Conservation (phyloP, 2,329 filamentous ascomycete species). For the Trichoderma koningiopsis region DNA sequence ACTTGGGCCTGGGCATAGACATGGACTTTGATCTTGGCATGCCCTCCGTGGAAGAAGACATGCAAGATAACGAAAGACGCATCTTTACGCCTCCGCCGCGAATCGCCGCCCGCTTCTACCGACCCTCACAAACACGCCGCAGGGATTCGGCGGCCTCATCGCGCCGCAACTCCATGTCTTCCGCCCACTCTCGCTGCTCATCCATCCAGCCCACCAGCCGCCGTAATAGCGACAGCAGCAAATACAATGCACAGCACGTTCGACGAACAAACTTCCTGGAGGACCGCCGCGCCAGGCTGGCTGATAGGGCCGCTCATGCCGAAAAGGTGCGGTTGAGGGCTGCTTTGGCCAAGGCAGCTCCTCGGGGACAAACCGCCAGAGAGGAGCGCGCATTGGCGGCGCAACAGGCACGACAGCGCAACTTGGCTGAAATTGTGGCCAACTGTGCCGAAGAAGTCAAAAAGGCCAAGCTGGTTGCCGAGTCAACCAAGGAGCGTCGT, state of each 20-base stretch:
- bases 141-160: conserved; percentile 78
- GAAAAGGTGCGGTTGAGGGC: conserved; percentile 80
- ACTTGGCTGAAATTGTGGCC: conserved; percentile 78
- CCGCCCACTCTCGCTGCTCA: conserved; percentile 70
- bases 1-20: conserved; percentile 30
- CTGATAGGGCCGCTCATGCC: conserved; percentile 78
- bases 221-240: conserved; percentile 64
- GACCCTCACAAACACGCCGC: conserved; percentile 64
- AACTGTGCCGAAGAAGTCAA: conserved; percentile 82
- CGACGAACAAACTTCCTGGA: conserved; percentile 80
- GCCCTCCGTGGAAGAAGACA: conserved; percentile 43
- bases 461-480: conserved; percentile 79
- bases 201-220: conserved; percentile 54
- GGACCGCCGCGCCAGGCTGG: conserved; percentile 75
- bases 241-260: conserved; percentile 75
- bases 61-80: conserved; percentile 39
- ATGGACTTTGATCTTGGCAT: conserved; percentile 43
- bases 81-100: conserved; percentile 69
- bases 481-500: conserved; percentile 78
- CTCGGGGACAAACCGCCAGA: conserved; percentile 64
- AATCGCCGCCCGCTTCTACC: conserved; percentile 78
- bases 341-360: conserved; percentile 70
- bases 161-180: conserved; percentile 78
- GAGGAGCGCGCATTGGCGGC: conserved; percentile 79
- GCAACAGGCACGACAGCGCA: conserved; percentile 75